Percentiles rank a stretch among this genome's conserved stretches.
Evolutionary conservation across 768 basidiomycete genomes (phyloP).

Genomic region (Rhodosporidiobolus sp.): DNA sequence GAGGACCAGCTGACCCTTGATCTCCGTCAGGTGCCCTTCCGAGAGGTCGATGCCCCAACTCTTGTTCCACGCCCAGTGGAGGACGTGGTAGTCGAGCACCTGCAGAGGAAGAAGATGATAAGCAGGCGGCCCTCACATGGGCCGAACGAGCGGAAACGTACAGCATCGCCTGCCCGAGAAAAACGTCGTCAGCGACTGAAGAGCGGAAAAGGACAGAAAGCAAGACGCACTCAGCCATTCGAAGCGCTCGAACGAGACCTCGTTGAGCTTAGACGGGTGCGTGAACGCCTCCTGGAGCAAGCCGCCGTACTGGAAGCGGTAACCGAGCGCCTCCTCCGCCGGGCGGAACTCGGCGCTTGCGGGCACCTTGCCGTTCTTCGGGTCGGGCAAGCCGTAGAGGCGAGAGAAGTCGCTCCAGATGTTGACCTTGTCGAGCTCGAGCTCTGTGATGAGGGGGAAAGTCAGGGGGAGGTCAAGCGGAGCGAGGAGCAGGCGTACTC

Average conservation of each 20-base stretch:
- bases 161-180: neutral
- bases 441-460: neutral
- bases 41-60: too few species aligned
- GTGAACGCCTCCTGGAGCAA: slow-evolving; percentile 28
- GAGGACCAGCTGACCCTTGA: neutral
- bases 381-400: neutral
- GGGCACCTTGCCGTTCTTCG: too few species aligned
- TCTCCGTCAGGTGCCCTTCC: neutral
- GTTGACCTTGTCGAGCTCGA: neutral
- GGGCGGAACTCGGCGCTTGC: neutral
- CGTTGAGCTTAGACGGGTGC: slow-evolving; percentile 15
- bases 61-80: neutral
- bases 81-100: slow-evolving; percentile 16
- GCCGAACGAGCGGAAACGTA: neutral
- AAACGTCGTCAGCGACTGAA: too few species aligned
- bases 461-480: too few species aligned
- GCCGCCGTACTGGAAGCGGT: slow-evolving; percentile 25
- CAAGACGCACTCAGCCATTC: slow-evolving; percentile 8
- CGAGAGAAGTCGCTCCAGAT: slow-evolving; percentile 1
- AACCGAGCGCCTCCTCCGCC: slow-evolving; percentile 28
- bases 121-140: neutral
- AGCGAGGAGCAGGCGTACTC: neutral
- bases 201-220: neutral
- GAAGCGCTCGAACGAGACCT: slow-evolving; percentile 3
- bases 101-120: neutral